Base-by-base conservation (phyloP, 768 basidiomycete species). In the Thelephora ganbajun region DNA sequence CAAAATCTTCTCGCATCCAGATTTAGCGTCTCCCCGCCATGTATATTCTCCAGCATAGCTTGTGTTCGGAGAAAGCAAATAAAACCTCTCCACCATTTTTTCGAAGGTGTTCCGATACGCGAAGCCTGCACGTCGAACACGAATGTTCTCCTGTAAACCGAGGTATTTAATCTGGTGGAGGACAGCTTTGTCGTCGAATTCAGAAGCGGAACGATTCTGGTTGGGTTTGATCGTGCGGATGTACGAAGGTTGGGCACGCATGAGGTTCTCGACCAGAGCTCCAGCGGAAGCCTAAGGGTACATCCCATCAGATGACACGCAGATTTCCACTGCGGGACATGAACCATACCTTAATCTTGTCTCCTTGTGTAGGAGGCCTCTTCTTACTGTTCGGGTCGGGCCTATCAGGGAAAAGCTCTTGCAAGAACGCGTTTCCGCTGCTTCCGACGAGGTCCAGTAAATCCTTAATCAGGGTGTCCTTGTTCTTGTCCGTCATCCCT, bases 401-500 rank as follows among this genome's bases (percentile, higher is more conserved):
- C 12, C 92, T 79, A 55, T 98, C 94, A 1, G 88, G 84, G 72
- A 99, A 99, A 3, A 99, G 62, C 0, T 70, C 69, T 58, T 92
- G 90, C 51, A 99, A 59, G 72, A 98, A 99, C 41, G 73, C 66
- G 59, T 97, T 93, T 12, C 74, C 69, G 54, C 87, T 90, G 39
- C 70, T 67, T 5, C 78, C 85, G 48, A 98, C 71, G 39, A 98
- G 74, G 57, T 99, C 94, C 48, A 98, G 70, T 14, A 98, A 67
- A 60, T 98, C 96, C 63, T 97, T 98, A 65, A 92, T 74, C 45
- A 99, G 72, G 1, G 90, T 79, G 58, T 99, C 96, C 73, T 99
- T 99, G 72, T 99, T 99, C 75, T 99, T 99, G 66, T 99, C 96
- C 13, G 96, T 98, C 94, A 99, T 99, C 2, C 96, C 96, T 6